Conservation (phyloP, 2,329 filamentous ascomycete species). For the Botrytis porri region DNA sequence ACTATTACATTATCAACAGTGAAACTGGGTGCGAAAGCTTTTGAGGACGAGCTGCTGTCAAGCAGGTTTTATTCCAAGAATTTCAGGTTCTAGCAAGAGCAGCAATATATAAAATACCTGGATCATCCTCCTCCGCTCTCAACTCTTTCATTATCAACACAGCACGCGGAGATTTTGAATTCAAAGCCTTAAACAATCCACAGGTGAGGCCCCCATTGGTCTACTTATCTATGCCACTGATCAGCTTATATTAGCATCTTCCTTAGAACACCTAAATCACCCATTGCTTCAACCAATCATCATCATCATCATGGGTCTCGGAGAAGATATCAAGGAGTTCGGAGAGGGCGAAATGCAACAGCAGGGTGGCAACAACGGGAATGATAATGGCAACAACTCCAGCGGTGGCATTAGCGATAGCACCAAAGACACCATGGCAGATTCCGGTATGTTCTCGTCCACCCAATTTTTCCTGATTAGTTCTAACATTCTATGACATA, state of each 20-base stretch:
- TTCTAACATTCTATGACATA: slow-evolving; percentile 17
- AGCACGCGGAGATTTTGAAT: neutral
- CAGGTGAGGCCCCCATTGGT: neutral
- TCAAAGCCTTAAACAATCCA: neutral
- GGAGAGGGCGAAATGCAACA: slow-evolving; percentile 35
- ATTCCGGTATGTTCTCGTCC: slow-evolving; percentile 35
- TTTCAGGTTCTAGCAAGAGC: neutral
- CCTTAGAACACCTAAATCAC: neutral
- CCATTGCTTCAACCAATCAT: slow-evolving; percentile 22
- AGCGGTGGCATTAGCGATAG: slow-evolving; percentile 33
- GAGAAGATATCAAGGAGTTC: slow-evolving; percentile 35
- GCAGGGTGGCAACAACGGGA: slow-evolving; percentile 38
- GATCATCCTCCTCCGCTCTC: too few relatives aligned
- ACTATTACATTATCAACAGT: neutral
- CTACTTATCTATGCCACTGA: neutral
- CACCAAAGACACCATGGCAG: slow-evolving; percentile 38
- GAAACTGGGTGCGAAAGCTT: neutral
- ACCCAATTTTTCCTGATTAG: neutral
- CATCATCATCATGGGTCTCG: slow-evolving; percentile 34
- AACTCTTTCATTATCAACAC: neutral
- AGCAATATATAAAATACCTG: neutral
- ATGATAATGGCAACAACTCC: slow-evolving; percentile 37
- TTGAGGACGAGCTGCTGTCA: neutral
- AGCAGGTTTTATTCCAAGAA: neutral
- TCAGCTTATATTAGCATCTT: neutral